Percentiles rank a stretch among this genome's conserved stretches.
Evolutionary conservation across 2,329 filamentous ascomycete genomes (phyloP).

Genomic region (Capronia americana): DNA sequence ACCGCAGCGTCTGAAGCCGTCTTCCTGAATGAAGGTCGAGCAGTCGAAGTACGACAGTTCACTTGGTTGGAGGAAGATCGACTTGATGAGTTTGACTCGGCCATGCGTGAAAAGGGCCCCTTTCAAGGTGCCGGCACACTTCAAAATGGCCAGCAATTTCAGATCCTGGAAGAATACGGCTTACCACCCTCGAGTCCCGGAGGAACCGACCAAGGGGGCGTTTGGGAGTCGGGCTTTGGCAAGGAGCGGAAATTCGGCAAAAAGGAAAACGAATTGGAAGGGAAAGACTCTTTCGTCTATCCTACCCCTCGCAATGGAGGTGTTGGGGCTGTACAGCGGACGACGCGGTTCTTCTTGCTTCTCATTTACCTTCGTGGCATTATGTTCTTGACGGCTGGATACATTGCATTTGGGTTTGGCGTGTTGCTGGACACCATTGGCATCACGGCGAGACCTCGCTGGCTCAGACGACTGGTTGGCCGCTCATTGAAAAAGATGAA

Average conservation of each 20-base stretch:
- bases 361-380: conserved; percentile 77
- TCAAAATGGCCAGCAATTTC: conserved; percentile 38
- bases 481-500: conserved; percentile 36
- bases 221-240: conserved; percentile 56
- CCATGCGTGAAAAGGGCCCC: conserved; percentile 43
- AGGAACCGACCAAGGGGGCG: conserved; percentile 42
- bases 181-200: conserved; percentile 43
- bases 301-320: conserved; percentile 60
- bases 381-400: conserved; percentile 66
- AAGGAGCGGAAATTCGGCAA: conserved; percentile 55
- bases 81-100: conserved; percentile 73
- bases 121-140: conserved; percentile 20
- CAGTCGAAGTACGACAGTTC: conserved; percentile 73
- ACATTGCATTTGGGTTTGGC: conserved; percentile 62
- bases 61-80: conserved; percentile 95
- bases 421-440: conserved; percentile 65
- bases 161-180: conserved; percentile 41
- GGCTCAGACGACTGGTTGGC: conserved; percentile 58
- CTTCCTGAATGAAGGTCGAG: conserved; percentile 87
- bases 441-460: conserved; percentile 67
- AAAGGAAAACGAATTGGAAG: conserved; percentile 38
- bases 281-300: conserved; percentile 43
- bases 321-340: conserved; percentile 78
- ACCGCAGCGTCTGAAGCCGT: conserved; percentile 96
- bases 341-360: conserved; percentile 77